phyloP scores from a whole-genome alignment of 768 basidiomycete species.

The Dioszegia hungarica region DNA sequence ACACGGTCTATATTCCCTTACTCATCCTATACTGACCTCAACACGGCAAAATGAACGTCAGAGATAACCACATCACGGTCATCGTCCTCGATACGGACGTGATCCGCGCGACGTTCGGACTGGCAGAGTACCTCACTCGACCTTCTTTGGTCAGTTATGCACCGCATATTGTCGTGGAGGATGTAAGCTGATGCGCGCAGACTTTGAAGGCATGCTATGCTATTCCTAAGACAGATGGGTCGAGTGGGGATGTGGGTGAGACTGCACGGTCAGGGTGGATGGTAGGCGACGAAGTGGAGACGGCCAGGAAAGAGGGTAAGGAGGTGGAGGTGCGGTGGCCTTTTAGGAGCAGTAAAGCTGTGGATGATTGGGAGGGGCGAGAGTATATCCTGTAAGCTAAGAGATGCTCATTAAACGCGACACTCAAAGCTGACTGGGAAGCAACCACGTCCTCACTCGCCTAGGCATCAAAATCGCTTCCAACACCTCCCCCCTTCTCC shows the following conservation, averaged over 20 bases:
- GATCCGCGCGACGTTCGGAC: conserved; percentile 29
- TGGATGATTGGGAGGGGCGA: conserved; percentile 38
- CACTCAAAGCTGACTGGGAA: conserved; percentile 10
- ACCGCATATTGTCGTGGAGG: not conserved
- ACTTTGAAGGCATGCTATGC: conserved; percentile 32
- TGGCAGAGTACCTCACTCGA: conserved; percentile 27
- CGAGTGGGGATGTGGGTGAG: not conserved
- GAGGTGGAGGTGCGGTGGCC: conserved; percentile 34
- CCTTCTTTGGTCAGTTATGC: conserved; percentile 34
- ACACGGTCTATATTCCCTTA: no score
- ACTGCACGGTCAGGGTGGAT: conserved; percentile 20
- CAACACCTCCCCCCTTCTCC: conserved; percentile 39
- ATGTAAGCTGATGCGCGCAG: conserved; percentile 3
- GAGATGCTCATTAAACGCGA: not conserved
- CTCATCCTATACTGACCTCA: no score
- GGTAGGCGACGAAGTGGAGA: conserved; percentile 26
- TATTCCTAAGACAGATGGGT: conserved; percentile 8
- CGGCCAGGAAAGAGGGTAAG: conserved; percentile 14
- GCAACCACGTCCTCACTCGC: conserved; percentile 25
- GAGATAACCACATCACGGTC: conserved; percentile 28
- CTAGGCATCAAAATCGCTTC: conserved; percentile 26
- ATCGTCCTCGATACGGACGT: conserved; percentile 34
- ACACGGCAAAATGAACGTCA: conserved; percentile 9
- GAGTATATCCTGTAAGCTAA: conserved; percentile 33
- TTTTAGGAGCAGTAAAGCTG: conserved; percentile 17